Conservation (phyloP, 352 stramenopile species). For the Pythium phragmiticola region DNA sequence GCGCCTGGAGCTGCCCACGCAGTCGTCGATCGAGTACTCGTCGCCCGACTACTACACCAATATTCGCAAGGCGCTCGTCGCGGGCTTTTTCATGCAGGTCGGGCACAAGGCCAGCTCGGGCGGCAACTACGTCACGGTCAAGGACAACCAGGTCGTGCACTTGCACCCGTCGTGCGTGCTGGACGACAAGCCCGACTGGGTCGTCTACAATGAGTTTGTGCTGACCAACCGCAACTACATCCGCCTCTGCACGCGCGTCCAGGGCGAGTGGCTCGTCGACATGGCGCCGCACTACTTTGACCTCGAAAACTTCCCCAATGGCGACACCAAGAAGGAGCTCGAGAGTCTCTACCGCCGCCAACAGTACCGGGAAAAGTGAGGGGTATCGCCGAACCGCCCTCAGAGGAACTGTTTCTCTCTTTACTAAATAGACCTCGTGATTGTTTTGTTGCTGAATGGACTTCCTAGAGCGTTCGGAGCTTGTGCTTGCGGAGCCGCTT, state of each 20-base stretch:
- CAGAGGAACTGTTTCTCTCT: neutral
- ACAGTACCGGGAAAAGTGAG: slow-evolving; percentile 17
- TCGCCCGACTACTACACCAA: slow-evolving; percentile 90
- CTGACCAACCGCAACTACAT: slow-evolving; percentile 99
- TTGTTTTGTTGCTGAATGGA: neutral
- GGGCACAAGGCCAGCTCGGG: slow-evolving; percentile 78
- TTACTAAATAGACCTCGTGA: slow-evolving; percentile 15
- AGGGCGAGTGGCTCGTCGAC: slow-evolving; percentile 90
- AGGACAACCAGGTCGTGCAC: slow-evolving; percentile 99
- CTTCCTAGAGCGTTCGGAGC: slow-evolving; percentile 20
- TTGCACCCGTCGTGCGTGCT: slow-evolving; percentile 97
- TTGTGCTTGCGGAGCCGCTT: slow-evolving; percentile 33
- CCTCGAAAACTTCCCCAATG: slow-evolving; percentile 96
- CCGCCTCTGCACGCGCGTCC: slow-evolving; percentile 94
- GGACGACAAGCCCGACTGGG: slow-evolving; percentile 96
- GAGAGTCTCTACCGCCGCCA: slow-evolving; percentile 81
- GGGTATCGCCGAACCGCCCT: too few species aligned
- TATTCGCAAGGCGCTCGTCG: slow-evolving; percentile 92
- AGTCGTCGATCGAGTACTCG: slow-evolving; percentile 76
- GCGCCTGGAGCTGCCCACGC: slow-evolving; percentile 78
- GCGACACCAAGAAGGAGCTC: slow-evolving; percentile 94
- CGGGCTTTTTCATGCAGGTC: slow-evolving; percentile 98
- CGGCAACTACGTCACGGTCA: slow-evolving; percentile 98
- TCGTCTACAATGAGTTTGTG: slow-evolving; percentile 99
- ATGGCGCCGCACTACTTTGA: slow-evolving; percentile 98